These are phyloP conservation scores for Carex cristatella DNA, from an alignment of 176 grass and related monocot species.

Conservation along the genomic window DNA sequence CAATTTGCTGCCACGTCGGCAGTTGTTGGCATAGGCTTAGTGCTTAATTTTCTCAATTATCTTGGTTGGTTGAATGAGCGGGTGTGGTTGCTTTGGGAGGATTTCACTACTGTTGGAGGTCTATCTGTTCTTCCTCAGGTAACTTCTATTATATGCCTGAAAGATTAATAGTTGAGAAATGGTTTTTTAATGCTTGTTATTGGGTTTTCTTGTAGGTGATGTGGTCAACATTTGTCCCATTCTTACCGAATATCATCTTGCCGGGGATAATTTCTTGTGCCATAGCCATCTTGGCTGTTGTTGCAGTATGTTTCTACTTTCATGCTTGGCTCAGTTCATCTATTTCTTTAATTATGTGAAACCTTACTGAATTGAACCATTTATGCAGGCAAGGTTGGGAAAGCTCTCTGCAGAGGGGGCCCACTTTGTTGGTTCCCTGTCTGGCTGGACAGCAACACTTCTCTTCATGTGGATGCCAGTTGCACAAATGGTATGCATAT, in stretches of 20 bases:
- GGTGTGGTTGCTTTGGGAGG: constrained; percentile 78
- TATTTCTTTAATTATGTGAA: constrained; percentile 19
- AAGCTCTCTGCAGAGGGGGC: constrained; percentile 61
- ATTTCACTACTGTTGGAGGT: constrained; percentile 80
- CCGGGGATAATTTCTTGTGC: constrained; percentile 60
- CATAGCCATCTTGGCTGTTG: constrained; percentile 54
- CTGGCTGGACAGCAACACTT: constrained; percentile 98
- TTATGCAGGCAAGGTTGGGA: constrained; percentile 63
- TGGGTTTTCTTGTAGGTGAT: constrained; percentile 51
- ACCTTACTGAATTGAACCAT: constrained; percentile 21
- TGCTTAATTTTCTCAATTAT: constrained; percentile 89
- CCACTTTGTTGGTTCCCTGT: constrained; percentile 63
- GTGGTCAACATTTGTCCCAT: constrained; percentile 98
- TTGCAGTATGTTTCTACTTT: constrained; percentile 40
- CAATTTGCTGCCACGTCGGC: constrained; percentile 50
- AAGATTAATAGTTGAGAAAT: background rate
- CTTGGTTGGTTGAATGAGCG: constrained; percentile 46
- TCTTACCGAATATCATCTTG: constrained; percentile 75
- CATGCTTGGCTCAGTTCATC: constrained; percentile 4
- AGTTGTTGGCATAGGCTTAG: constrained; percentile 56
- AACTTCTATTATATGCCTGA: background rate
- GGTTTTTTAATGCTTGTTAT: constrained; percentile 1
- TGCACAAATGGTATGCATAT: constrained; percentile 73
- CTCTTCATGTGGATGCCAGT: constrained; percentile 99
- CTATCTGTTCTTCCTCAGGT: constrained; percentile 91